These are phyloP conservation scores for Scheffersomyces titani DNA, from an alignment of 1,139 yeast genomes.

Conservation along the genomic window DNA sequence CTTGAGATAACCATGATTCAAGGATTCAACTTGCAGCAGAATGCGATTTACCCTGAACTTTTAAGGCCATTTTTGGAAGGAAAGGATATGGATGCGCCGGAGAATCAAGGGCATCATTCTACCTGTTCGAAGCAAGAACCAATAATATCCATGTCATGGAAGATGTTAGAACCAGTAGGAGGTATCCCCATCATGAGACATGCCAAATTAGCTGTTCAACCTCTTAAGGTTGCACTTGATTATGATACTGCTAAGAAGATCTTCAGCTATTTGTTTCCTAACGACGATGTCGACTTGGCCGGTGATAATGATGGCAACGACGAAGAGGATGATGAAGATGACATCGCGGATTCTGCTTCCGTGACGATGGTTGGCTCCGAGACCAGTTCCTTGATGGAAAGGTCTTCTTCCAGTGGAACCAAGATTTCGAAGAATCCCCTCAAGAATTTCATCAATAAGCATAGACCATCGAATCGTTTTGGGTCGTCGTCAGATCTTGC, in stretches of 20 bases:
- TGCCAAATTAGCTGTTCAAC: constrained; percentile 58
- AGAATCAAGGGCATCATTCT: constrained; percentile 6
- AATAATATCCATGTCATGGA: constrained; percentile 66
- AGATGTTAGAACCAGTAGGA: constrained; percentile 76
- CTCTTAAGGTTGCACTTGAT: constrained; percentile 74
- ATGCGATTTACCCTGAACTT: constrained; percentile 69
- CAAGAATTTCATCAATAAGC: constrained; percentile 10
- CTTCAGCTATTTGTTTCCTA: constrained; percentile 67
- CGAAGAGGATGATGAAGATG: constrained; percentile 6
- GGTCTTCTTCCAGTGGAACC: not conserved
- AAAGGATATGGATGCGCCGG: constrained; percentile 4
- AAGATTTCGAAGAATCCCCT: constrained; percentile 15
- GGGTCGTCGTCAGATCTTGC: not conserved
- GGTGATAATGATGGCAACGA: constrained; percentile 6
- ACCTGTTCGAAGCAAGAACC: constrained; percentile 20
- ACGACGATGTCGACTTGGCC: constrained; percentile 20
- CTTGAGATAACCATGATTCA: constrained; percentile 66
- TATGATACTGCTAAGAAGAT: constrained; percentile 63
- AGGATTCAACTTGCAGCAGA: constrained; percentile 66
- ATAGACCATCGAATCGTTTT: constrained; percentile 2
- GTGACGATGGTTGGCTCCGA: not conserved
- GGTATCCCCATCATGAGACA: constrained; percentile 67
- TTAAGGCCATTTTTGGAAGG: constrained; percentile 51
- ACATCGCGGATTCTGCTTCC: not conserved
- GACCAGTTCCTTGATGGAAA: not conserved